Percentiles rank a stretch among this genome's conserved stretches.
These are phyloP conservation scores for Lathyrus sativus DNA, from an alignment of 306 rosid genomes.

Conservation along the genomic window DNA sequence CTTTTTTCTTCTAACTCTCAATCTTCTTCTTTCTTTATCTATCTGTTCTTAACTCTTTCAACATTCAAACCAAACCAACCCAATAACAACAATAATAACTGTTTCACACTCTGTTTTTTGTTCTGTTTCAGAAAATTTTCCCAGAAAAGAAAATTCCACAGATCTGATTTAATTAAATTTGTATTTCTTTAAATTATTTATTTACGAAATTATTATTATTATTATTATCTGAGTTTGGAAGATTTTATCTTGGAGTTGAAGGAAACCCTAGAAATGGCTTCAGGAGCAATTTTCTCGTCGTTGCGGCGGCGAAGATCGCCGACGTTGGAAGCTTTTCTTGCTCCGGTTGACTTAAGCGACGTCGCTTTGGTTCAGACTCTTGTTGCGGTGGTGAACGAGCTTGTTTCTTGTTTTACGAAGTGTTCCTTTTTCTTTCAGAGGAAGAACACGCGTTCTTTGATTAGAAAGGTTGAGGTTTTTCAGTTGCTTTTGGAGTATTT, in stretches of 20 bases:
- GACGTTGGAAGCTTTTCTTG: slow-evolving; percentile 78
- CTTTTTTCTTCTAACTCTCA: background rate
- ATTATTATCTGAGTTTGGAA: slow-evolving; percentile 9
- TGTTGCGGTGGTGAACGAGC: slow-evolving; percentile 53
- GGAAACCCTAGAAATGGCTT: slow-evolving; percentile 63
- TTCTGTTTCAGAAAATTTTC: background rate
- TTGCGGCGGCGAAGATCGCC: slow-evolving; percentile 90
- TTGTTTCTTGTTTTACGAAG: slow-evolving; percentile 60
- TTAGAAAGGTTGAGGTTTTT: slow-evolving; percentile 67
- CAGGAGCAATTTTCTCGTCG: slow-evolving; percentile 86
- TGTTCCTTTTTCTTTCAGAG: slow-evolving; percentile 63
- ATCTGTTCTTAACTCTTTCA: slow-evolving; percentile 41
- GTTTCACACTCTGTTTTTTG: slow-evolving; percentile 37
- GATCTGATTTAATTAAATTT: slow-evolving; percentile 34
- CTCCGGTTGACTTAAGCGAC: slow-evolving; percentile 80
- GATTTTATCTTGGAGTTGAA: background rate
- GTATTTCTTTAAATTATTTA: background rate
- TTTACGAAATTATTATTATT: background rate
- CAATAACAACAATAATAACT: slow-evolving; percentile 35
- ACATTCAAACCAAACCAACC: slow-evolving; percentile 42
- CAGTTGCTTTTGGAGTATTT: slow-evolving; percentile 65
- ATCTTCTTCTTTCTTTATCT: slow-evolving; percentile 7
- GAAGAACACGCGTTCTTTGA: slow-evolving; percentile 68
- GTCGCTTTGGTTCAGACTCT: slow-evolving; percentile 74
- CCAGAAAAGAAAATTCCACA: slow-evolving; percentile 13